A percentile compares a stretch with the other conserved stretches of the same genome.
These are phyloP conservation scores for Ophiobolus disseminans DNA, from an alignment of 2,329 filamentous ascomycete species.

Conservation along the genomic window DNA sequence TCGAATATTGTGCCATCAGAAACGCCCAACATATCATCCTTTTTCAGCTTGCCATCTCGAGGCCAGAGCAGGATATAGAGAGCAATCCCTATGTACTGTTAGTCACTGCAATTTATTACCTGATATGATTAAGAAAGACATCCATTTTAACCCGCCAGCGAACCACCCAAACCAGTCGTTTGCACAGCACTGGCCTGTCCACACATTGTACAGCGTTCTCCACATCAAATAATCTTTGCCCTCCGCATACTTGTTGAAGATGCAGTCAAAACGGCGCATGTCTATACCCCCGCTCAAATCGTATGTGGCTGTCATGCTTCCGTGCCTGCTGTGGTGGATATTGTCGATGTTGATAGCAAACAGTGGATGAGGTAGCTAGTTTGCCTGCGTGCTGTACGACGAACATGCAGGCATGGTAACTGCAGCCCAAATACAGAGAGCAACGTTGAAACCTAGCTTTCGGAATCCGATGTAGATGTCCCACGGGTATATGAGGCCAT, in stretches of 20 bases:
- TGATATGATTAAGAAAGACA: not conserved
- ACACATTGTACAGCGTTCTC: conserved; percentile 16
- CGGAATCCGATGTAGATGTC: conserved; percentile 26
- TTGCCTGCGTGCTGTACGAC: conserved; percentile 21
- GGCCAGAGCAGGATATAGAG: conserved; percentile 29
- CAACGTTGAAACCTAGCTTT: conserved; percentile 19
- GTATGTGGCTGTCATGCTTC: conserved; percentile 25
- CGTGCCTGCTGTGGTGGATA: conserved; percentile 21
- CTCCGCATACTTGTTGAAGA: conserved; percentile 23
- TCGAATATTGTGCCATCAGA: conserved; percentile 37
- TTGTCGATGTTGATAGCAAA: conserved; percentile 26
- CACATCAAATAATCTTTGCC: conserved; percentile 19
- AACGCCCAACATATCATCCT: conserved; percentile 19
- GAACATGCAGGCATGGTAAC: conserved; percentile 22
- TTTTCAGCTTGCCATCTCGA: conserved; percentile 19
- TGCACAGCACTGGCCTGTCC: conserved; percentile 21
- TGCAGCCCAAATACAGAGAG: conserved; percentile 24
- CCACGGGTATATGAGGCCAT: conserved; percentile 25
- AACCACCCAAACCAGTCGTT: conserved; percentile 29
- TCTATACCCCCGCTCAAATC: conserved; percentile 24
- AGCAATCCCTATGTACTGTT: conserved; percentile 19
- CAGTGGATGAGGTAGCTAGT: conserved; percentile 20
- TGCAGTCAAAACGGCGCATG: conserved; percentile 21
- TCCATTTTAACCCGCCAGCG: conserved; percentile 26
- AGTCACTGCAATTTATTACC: not conserved